Conservation (phyloP, 805 yeast species). For the Candida corydali region DNA sequence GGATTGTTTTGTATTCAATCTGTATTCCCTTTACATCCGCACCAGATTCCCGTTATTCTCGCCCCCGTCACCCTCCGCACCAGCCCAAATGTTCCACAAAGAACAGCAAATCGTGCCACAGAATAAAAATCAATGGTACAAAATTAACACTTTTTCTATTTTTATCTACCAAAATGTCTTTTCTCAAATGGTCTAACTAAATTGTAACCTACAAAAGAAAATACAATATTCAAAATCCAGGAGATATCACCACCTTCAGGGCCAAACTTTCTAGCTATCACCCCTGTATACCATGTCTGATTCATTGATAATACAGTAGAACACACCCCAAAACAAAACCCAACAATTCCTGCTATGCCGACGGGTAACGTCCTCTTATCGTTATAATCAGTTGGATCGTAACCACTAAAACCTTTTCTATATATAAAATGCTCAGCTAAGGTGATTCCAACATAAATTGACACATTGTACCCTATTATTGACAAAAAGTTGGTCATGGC, state of each 20-base stretch:
- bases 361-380: slow-evolving; percentile 21
- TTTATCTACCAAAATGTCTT: slow-evolving; percentile 22
- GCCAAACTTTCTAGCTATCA: slow-evolving; percentile 22
- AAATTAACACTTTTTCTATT: too few species aligned
- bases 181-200: slow-evolving; percentile 26
- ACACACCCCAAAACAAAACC: slow-evolving; percentile 26
- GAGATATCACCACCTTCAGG: slow-evolving; percentile 26
- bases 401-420: slow-evolving; percentile 22
- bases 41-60: too few species aligned
- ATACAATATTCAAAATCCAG: slow-evolving; percentile 24
- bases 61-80: too few species aligned
- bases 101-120: too few species aligned
- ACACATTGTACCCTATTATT: slow-evolving; percentile 28
- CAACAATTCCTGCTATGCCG: slow-evolving; percentile 28
- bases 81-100: too few species aligned
- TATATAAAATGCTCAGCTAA: slow-evolving; percentile 26
- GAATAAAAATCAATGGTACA: too few species aligned
- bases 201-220: slow-evolving; percentile 25
- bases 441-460: slow-evolving; percentile 29
- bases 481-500: slow-evolving; percentile 30
- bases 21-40: too few species aligned
- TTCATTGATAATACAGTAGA: slow-evolving; percentile 30
- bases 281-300: slow-evolving; percentile 32
- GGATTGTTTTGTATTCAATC: too few species aligned
- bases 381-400: slow-evolving; percentile 22